These are phyloP conservation scores for Typha latifolia DNA, from an alignment of 176 grass and related monocot genomes.

Conservation along the genomic window DNA sequence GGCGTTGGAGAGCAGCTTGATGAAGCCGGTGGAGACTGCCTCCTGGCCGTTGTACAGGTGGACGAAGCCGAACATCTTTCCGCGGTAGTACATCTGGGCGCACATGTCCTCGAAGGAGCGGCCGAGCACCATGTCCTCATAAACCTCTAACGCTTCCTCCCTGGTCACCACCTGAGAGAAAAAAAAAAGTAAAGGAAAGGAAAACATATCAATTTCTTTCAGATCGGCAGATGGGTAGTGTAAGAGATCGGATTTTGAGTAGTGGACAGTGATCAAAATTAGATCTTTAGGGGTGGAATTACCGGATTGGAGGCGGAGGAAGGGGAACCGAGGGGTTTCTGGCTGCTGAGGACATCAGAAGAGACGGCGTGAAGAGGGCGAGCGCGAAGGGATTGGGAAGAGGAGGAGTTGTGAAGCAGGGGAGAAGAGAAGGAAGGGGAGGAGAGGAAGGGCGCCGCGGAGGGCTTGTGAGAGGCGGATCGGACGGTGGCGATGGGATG, in stretches of 20 bases:
- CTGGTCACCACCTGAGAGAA: conserved; percentile 46
- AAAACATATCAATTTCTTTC: neutral
- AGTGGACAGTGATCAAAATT: conserved; percentile 4
- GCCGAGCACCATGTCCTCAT: conserved; percentile 85
- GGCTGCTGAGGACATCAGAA: conserved; percentile 49
- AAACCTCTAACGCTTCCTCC: conserved; percentile 64
- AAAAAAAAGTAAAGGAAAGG: neutral
- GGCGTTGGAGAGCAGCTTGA: conserved; percentile 62
- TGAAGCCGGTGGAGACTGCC: conserved; percentile 91
- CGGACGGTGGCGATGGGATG: conserved; percentile 28
- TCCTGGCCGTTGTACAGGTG: conserved; percentile 98
- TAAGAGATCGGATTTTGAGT: neutral
- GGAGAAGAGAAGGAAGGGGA: conserved; percentile 3
- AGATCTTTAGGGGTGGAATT: conserved; percentile 3
- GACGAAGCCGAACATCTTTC: conserved; percentile 97
- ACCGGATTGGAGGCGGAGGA: conserved; percentile 28
- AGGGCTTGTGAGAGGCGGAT: conserved; percentile 22
- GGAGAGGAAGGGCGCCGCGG: neutral
- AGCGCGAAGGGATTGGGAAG: neutral
- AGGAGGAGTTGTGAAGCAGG: neutral
- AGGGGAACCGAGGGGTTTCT: conserved; percentile 20
- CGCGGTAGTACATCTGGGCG: conserved; percentile 93
- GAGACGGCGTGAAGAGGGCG: conserved; percentile 48
- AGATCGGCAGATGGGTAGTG: neutral
- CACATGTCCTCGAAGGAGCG: conserved; percentile 92